Base-by-base conservation (phyloP, 345 rosid genomes). In the Cardiospermum halicacabum region DNA sequence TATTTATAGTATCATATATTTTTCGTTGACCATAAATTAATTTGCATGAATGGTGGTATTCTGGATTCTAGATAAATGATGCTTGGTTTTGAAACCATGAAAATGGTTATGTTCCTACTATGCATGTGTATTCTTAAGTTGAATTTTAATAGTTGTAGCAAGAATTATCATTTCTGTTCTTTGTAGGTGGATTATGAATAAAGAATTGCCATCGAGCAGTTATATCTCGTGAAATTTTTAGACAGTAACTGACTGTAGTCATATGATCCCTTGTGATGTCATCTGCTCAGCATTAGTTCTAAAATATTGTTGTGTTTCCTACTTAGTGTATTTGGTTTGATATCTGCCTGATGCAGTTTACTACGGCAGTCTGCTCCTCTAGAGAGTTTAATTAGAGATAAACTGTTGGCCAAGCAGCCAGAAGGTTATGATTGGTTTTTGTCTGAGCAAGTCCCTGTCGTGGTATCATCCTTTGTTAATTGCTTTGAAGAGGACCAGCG, bases 381-480 rank as follows among this genome's bases (percentile, higher is more conserved):
- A 60, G 95, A 91, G 81, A 82, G 87, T 76, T 69, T 80, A 76
- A 91, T 94, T 73, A 82, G 88, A 83, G 95, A 89, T 43, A 80
- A 94, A 74, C 72, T 91, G 60, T 85, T 88, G 42, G 82, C 81
- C 70, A 91, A 87, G 73, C 91, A 84, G 60, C 84, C 89, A 69
- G 89, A 87, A 74, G 82, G 80, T 45, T 80, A 73, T 69, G 91
- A 87, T 16, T 81, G 95, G 98, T 85, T 92, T 73, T 92, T 84
- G 89, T 77, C 90, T 36, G 85, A 84, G 74, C 92, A 85, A 72
- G 74, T 87, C 63, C 98, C 98, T 32, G 54, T 66, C 34, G 82
- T 73, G 48, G 84, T 83, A 65, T 54, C 85, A 47, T 81, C 85
- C 54, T 85, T 89, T 80, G 75, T 89, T 43, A 80, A 69, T 79